Evolutionary conservation across 164 flowering plant species (phyloP).

Genomic region (Nymphaea thermarum): DNA sequence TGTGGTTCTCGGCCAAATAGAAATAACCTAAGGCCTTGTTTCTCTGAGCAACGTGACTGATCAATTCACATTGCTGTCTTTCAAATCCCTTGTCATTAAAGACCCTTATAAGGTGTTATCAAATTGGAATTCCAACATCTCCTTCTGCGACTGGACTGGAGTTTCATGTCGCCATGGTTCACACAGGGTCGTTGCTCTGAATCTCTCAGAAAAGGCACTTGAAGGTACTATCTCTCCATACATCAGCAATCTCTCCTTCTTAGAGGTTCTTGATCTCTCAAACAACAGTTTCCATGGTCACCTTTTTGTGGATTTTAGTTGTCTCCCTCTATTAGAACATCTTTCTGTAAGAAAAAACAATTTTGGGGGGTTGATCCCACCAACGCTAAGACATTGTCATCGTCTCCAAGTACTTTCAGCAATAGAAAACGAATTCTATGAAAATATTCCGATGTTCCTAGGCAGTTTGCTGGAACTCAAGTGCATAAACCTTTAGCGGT

Average conservation of each 20-base stretch:
- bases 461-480: neutral
- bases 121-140: constrained; percentile 20
- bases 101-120: constrained; percentile 7
- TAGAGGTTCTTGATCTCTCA: constrained; percentile 7
- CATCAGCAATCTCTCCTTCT: constrained; percentile 24
- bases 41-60: constrained; percentile 10
- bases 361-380: constrained; percentile 19
- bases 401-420: neutral
- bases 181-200: constrained; percentile 11
- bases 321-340: constrained; percentile 14
- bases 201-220: constrained; percentile 4
- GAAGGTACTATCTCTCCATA: constrained; percentile 19
- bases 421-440: neutral
- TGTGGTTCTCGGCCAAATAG: too few species aligned
- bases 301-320: constrained; percentile 16
- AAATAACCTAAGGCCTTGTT: too few species aligned
- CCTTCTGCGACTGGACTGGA: constrained; percentile 28
- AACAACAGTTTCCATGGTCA: constrained; percentile 16
- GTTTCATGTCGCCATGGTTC: constrained; percentile 10
- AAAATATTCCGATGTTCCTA: neutral
- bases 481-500: too few species aligned
- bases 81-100: constrained; percentile 10
- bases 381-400: neutral
- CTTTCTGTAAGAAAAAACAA: constrained; percentile 49
- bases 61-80: constrained; percentile 9